Base-by-base conservation (phyloP, 768 basidiomycete species). In the Mycena epipterygia region DNA sequence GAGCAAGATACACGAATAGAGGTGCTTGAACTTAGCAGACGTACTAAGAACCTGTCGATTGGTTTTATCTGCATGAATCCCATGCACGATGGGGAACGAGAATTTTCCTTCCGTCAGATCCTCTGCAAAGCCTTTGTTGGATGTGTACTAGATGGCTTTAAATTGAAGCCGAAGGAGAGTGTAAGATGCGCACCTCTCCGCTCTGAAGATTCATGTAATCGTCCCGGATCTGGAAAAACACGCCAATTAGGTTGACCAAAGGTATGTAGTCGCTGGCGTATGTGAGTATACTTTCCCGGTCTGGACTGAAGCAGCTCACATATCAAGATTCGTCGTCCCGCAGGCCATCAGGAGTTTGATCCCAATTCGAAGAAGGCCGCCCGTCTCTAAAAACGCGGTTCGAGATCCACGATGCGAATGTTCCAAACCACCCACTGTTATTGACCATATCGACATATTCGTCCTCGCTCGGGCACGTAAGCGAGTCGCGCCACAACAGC, bases 271-370 rank as follows among this genome's bases (percentile, higher is more conserved):
- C 91, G 13, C 95, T 98, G 68, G 32, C 57, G 16, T 33, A 7
- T 27, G 53, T 63, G 37, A 63, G 62, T 52, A 64, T 17, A 63
- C 44, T 5, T 32, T 21, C 27, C 25, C 41, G 5, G n/a, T 13
- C 17, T 5, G n/a, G 5, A 23, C 35, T 17, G 8, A n/a, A 53
- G 16, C n/a, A 13, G 73, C 89, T 49, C 79, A 93, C 93, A 91
- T 81, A 25, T 88, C 82, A 33, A 81, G 72, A 70, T 91, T 92
- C 25, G 82, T 88, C 0, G 91, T 91, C 25, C 89, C 86, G 73
- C 91, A 93, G 0, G 95, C 95, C 95, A 97, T 97, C 95, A 99
- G 96, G 32, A 99, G 87, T 78, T 96, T 98, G 78, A 98, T 89
- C 0, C 95, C 95, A 51, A 99, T 90, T 25, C 97, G 86, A 71